Evolutionary conservation across 2,329 filamentous ascomycete species (phyloP).

Genomic region (Ustulina deusta): DNA sequence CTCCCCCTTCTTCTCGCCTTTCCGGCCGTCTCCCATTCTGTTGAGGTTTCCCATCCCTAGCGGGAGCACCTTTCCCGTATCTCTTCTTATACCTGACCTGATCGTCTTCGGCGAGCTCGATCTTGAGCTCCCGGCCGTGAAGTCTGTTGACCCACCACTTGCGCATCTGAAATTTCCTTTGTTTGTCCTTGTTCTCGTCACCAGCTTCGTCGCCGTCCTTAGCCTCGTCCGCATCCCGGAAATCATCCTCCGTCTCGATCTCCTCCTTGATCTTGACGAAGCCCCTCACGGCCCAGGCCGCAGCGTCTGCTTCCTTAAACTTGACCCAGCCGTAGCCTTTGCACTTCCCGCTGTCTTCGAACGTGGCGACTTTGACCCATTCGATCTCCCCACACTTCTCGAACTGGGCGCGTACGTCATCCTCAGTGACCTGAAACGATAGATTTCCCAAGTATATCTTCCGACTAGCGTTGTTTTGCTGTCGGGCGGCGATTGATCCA

Average conservation of each 20-base stretch:
- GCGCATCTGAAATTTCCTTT: conserved; percentile 68
- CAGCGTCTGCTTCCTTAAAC: conserved; percentile 82
- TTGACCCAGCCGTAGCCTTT: conserved; percentile 97
- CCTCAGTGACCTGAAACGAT: conserved; percentile 82
- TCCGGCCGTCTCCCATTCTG: conserved; percentile 16
- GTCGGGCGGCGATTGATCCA: conserved; percentile 47
- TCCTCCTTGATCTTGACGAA: conserved; percentile 79
- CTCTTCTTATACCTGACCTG: conserved; percentile 92
- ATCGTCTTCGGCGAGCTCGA: conserved; percentile 94
- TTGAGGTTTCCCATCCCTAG: conserved; percentile 60
- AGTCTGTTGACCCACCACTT: conserved; percentile 91
- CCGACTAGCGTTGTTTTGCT: conserved; percentile 69
- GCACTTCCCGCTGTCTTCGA: conserved; percentile 97
- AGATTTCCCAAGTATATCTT: conserved; percentile 95
- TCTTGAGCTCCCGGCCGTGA: conserved; percentile 81
- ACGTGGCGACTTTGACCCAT: conserved; percentile 90
- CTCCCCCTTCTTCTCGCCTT: conserved; percentile 16
- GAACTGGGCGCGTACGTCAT: conserved; percentile 84
- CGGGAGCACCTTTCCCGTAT: conserved; percentile 78
- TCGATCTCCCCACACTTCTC: conserved; percentile 84
- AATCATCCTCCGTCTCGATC: conserved; percentile 72
- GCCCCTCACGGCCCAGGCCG: conserved; percentile 81
- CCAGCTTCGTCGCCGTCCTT: conserved; percentile 57
- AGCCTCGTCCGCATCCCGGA: conserved; percentile 57
- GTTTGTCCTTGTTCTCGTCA: conserved; percentile 57